Evolutionary conservation across 2,329 filamentous ascomycete species (phyloP).

Genomic region (Cercospora nicotianae): DNA sequence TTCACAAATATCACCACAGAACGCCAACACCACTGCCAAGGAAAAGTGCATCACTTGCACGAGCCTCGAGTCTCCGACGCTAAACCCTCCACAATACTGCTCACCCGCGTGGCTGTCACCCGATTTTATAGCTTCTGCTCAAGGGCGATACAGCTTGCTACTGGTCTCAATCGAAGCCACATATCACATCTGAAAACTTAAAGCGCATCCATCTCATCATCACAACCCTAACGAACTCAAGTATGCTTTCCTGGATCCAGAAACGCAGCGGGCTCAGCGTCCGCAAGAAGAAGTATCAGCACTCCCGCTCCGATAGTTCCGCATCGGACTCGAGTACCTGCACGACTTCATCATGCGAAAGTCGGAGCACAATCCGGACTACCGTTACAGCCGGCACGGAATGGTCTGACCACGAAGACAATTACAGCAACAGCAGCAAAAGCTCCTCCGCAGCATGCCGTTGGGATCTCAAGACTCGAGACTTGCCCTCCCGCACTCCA

Average conservation of each 20-base stretch:
- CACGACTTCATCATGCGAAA: slow-evolving; percentile 9
- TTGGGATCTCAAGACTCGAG: background rate
- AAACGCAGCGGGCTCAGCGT: slow-evolving; percentile 10
- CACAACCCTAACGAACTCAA: background rate
- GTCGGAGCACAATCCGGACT: slow-evolving; percentile 8
- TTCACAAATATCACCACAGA: background rate
- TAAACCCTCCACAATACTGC: slow-evolving; percentile 11
- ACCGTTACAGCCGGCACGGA: background rate
- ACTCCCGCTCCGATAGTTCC: slow-evolving; percentile 7
- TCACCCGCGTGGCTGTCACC: slow-evolving; percentile 8
- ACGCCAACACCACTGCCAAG: background rate
- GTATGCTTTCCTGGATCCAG: slow-evolving; percentile 11
- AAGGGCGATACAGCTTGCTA: slow-evolving; percentile 10
- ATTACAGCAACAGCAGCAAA: background rate
- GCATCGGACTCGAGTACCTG: slow-evolving; percentile 8
- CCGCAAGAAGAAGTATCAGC: slow-evolving; percentile 9
- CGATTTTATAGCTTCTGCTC: slow-evolving; percentile 10
- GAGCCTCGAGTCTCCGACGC: background rate
- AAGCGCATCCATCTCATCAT: background rate
- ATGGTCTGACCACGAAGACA: background rate
- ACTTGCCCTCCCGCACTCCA: background rate
- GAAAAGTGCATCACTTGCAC: slow-evolving; percentile 9
- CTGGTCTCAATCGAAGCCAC: background rate
- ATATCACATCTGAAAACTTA: background rate
- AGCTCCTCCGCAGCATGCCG: background rate